Base-by-base conservation (phyloP, 345 rosid species). In the Gossypioides kirkii region DNA sequence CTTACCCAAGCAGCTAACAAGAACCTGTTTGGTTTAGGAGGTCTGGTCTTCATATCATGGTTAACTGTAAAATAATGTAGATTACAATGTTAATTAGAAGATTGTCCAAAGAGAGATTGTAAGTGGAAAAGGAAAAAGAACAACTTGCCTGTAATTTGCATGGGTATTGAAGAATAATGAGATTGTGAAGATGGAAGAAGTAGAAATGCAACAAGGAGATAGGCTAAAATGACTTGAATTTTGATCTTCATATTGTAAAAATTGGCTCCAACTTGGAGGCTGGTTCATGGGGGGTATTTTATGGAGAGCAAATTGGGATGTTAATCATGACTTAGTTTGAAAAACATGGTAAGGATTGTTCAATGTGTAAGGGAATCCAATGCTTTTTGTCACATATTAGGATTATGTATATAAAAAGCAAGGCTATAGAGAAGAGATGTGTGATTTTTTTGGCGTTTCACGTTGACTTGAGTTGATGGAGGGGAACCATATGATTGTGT, bases 281-380 rank as follows among this genome's bases (percentile, higher is more conserved):
- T 26, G 60, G 10, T 50, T 22, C 20, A 0, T 5, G 38, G 38
- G 3, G 7, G 46, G 41, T 58, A 74, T 77, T 77, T 71, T 77
- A 74, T 77, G 65, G 16, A 16, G 28, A 55, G 61, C 52, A 53
- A 4, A 47, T 20, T 61, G 52, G 60, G 56, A 8, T n/a, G 14
- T 47, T 47, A 72, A 78, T 81, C 62, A 76, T 81, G 38, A 63
- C 74, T 58, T 59, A 26, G 45, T 78, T 73, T 81, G 82, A 78
- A 73, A 76, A 59, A 69, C n/a, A 25, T 26, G 20, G 58, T 1
- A 49, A 56, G 16, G 47, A 28, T 50, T 43, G 55, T 41, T n/a
- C 67, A 61, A 64, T 73, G n/a, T 77, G 84, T 74, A 60, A 16
- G 77, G 81, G 84, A 81, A 81, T 81, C 84, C 81, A 53, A 73